Evolutionary conservation across 495 filamentous ascomycete genomes (phyloP).

Genomic region (Podospora pseudopauciseta): DNA sequence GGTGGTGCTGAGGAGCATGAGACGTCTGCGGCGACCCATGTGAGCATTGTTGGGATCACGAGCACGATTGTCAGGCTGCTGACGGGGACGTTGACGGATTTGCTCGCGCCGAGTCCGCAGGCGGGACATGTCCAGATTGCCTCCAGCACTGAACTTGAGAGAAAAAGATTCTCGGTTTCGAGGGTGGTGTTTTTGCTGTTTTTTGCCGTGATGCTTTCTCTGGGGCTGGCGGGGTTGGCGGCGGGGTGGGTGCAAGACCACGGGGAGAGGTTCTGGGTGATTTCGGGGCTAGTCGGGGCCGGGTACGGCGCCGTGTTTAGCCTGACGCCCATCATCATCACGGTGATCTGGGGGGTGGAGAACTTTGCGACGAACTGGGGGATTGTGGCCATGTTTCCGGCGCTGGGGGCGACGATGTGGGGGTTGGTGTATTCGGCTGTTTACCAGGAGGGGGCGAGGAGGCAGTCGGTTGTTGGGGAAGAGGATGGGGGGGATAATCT

Average conservation of each 20-base stretch:
- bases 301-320: slow-evolving; percentile 92
- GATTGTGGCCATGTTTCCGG: slow-evolving; percentile 86
- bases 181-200: slow-evolving; percentile 74
- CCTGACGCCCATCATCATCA: slow-evolving; percentile 84
- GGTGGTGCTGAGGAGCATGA: slow-evolving; percentile 34
- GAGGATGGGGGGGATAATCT: slow-evolving; percentile 45
- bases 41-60: slow-evolving; percentile 84
- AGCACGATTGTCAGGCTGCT: slow-evolving; percentile 85
- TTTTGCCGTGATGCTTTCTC: slow-evolving; percentile 69
- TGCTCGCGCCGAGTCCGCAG: slow-evolving; percentile 68
- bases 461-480: slow-evolving; percentile 21
- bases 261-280: slow-evolving; percentile 69
- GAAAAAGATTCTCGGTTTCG: slow-evolving; percentile 57
- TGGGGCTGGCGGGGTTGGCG: slow-evolving; percentile 72
- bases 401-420: slow-evolving; percentile 79
- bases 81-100: slow-evolving; percentile 80
- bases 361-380: slow-evolving; percentile 99
- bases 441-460: slow-evolving; percentile 63
- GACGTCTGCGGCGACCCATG: slow-evolving; percentile 77
- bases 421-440: slow-evolving; percentile 75
- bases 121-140: slow-evolving; percentile 40
- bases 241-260: slow-evolving; percentile 64
- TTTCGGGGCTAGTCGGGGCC: slow-evolving; percentile 75
- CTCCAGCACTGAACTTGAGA: slow-evolving; percentile 23
- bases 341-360: slow-evolving; percentile 94